These are phyloP conservation scores for Nicotiana benthamiana DNA, from an alignment of 257 asterid species.

Conservation along the genomic window DNA sequence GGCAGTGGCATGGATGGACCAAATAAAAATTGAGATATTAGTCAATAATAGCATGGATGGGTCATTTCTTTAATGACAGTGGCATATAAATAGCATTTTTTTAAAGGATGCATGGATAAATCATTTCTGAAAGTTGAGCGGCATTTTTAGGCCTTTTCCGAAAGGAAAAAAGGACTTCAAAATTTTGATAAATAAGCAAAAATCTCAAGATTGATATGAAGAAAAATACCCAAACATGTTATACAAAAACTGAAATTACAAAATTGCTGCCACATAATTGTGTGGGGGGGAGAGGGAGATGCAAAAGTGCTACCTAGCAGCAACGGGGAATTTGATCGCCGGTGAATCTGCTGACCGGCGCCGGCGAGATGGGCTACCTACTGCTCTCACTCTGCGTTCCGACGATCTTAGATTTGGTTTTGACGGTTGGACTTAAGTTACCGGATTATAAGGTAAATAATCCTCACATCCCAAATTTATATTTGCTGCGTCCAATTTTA, in stretches of 20 bases:
- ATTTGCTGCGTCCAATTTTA: no score
- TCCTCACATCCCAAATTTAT: no score
- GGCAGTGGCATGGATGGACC: no score
- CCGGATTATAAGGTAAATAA: no score
- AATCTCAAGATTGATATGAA: background rate
- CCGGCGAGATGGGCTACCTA: background rate
- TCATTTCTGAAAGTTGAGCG: no score
- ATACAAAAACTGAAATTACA: background rate
- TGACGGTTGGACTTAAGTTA: no score
- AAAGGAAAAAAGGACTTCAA: background rate
- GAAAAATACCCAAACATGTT: background rate
- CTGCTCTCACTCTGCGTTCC: background rate
- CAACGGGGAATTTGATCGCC: background rate
- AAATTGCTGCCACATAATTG: background rate
- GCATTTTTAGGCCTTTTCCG: no score
- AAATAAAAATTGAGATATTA: no score
- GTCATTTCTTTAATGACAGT: no score
- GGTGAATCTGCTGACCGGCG: background rate
- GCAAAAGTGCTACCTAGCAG: background rate
- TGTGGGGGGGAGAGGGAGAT: background rate
- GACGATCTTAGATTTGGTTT: background rate
- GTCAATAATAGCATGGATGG: no score
- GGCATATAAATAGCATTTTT: no score
- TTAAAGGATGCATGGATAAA: no score
- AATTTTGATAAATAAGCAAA: background rate